Evolutionary conservation across 164 flowering plant species (phyloP), one percentile per base, ranked within the genome.

Genomic region (Platanus orientalis): DNA sequence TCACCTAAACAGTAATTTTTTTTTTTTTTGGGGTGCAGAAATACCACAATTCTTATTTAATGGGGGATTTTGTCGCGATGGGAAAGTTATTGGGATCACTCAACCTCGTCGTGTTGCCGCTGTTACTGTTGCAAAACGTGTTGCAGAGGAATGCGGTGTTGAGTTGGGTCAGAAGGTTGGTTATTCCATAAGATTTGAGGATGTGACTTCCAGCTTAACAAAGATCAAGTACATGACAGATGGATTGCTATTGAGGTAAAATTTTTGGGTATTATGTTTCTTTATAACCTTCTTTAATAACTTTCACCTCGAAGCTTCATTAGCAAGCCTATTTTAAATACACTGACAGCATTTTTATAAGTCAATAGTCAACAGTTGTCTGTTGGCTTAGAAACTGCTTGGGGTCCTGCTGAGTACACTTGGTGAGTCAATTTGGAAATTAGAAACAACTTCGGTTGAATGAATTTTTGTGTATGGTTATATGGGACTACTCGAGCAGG

Each of bases 91-190:
- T 68, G 97, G 96, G 61, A 68, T 94, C 65, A 94, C 99, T 58
- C 97, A 89, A 76, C 97, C 97, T 52, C 81, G 97, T 59, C 89
- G 96, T 67, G 97, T 94, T 54, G 96, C 96, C 1, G 97, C 96
- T 64, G 82, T 91, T 36, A 81, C 96, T 56, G 96, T 94, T 67
- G 99, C 99, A 13, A 89, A 89, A 74, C 82, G 99, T 54, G 96
- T 94, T 49, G 91, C 97, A 29, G 99, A 94, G 68, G 98, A 94
- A 76, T 91, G 90, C 75, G 92, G 90, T 57, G 89, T 78, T 47
- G 78, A 85, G 60, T 66, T 91, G 62, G 99, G 97, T 16, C 90
- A 91, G 65, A 84, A 70, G 75, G 96, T 94, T 72, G 96, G 96
- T 9, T 94, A 94, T 77, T 87, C 99, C 14, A 79, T 91, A 53